A percentile compares a stretch with the other conserved stretches of the same genome.
These are phyloP conservation scores for Eutrema heterophyllum DNA, from an alignment of 345 rosid genomes.

Conservation along the genomic window DNA sequence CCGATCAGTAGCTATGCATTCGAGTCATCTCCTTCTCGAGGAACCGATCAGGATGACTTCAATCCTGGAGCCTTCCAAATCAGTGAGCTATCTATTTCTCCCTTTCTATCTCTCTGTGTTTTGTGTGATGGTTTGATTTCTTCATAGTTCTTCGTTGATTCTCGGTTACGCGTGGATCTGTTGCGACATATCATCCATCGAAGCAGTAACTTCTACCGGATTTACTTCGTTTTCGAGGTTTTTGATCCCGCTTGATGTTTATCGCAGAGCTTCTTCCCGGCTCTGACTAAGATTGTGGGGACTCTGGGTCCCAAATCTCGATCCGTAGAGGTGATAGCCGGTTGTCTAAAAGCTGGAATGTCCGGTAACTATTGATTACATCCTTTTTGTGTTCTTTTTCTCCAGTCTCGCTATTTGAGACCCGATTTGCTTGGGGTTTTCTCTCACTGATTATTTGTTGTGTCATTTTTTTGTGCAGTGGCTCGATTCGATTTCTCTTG, in stretches of 20 bases:
- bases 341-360: conserved; percentile 87
- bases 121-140: not conserved
- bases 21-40: conserved; percentile 87
- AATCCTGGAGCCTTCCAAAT: conserved; percentile 84
- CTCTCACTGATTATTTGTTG: not conserved
- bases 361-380: conserved; percentile 42
- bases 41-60: conserved; percentile 99
- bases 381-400: not conserved
- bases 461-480: conserved; percentile 34
- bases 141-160: not conserved
- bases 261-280: conserved; percentile 78
- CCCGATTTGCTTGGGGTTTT: not conserved
- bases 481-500: conserved; percentile 91
- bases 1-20: conserved; percentile 52
- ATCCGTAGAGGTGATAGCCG: conserved; percentile 58
- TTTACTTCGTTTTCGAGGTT: not conserved
- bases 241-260: conserved; percentile 3
- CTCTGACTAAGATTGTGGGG: conserved; percentile 92
- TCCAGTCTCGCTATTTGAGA: not conserved
- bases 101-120: not conserved
- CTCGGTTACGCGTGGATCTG: not conserved
- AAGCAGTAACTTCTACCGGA: not conserved
- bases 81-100: conserved; percentile 40
- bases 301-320: conserved; percentile 79
- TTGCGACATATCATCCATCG: not conserved